These are phyloP conservation scores for Alternaria arbusti DNA, from an alignment of 2,329 filamentous ascomycete genomes.

Conservation along the genomic window DNA sequence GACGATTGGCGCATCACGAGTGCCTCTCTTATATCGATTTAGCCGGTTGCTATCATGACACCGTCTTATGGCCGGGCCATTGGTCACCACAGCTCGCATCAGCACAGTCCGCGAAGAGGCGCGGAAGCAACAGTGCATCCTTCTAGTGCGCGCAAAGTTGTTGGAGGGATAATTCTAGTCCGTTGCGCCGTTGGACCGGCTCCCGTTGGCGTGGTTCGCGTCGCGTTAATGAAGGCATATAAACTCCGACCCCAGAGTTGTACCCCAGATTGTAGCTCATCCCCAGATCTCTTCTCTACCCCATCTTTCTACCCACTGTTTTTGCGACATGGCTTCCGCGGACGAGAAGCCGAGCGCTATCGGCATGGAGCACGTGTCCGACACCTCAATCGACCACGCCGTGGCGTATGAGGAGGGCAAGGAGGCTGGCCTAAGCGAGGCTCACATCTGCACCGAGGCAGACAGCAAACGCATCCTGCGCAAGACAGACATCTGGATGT, in stretches of 20 bases:
- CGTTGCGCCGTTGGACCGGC: conserved; percentile 3
- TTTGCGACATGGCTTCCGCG: conserved; percentile 20
- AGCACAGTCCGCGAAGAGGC: not conserved
- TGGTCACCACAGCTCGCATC: not conserved
- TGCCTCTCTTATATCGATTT: conserved; percentile 1
- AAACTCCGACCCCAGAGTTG: conserved; percentile 5
- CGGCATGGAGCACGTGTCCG: conserved; percentile 16
- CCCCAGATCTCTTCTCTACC: conserved; percentile 5
- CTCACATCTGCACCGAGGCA: conserved; percentile 27
- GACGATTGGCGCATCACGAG: not conserved
- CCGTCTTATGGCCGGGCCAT: too few species aligned
- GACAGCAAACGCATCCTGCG: conserved; percentile 31
- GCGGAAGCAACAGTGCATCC: not conserved
- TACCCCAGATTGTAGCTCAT: conserved; percentile 11
- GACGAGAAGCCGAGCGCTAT: conserved; percentile 19
- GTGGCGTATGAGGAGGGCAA: conserved; percentile 29
- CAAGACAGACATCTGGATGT: conserved; percentile 30
- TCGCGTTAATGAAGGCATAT: not conserved
- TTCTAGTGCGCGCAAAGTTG: not conserved
- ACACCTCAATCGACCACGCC: conserved; percentile 16
- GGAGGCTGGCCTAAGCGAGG: conserved; percentile 17
- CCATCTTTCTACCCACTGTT: not conserved
- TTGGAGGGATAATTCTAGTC: conserved; percentile 10
- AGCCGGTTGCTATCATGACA: conserved; percentile 9
- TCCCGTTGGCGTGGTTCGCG: not conserved